Evolutionary conservation across 2,329 filamentous ascomycete species (phyloP).

Genomic region (Chaetomium sp.): DNA sequence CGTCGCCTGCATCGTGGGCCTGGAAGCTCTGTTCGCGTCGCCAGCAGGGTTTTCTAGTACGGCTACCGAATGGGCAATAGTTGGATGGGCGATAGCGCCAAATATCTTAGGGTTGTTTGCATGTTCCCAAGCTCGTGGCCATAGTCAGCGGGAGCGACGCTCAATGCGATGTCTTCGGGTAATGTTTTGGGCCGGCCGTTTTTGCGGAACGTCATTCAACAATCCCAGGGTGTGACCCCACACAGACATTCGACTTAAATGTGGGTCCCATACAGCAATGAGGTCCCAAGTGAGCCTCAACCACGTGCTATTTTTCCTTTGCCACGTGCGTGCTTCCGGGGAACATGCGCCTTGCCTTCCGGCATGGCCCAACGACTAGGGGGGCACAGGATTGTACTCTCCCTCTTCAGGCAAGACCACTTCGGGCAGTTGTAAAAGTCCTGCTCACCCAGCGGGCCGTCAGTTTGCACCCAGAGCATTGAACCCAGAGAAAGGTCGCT

Average conservation of each 20-base stretch:
- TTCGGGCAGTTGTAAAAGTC: no score
- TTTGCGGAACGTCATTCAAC: constrained; percentile 14
- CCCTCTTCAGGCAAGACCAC: no score
- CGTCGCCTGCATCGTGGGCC: constrained; percentile 22
- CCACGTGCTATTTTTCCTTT: neutral
- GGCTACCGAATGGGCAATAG: neutral
- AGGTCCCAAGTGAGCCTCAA: neutral
- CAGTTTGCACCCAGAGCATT: no score
- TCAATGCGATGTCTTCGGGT: constrained; percentile 1
- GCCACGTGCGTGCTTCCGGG: no score
- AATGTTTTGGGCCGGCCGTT: constrained; percentile 4
- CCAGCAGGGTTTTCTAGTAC: neutral
- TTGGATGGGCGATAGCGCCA: constrained; percentile 13
- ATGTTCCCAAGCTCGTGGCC: constrained; percentile 7
- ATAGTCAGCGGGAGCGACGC: neutral
- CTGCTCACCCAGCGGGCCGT: no score
- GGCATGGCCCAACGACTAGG: no score
- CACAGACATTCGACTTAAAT: neutral
- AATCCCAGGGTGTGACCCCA: constrained; percentile 1
- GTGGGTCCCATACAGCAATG: neutral
- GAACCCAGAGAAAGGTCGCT: no score
- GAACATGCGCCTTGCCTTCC: no score
- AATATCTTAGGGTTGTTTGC: constrained; percentile 8
- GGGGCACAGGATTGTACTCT: no score
- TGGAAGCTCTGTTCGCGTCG: neutral